Conservation (phyloP, 345 rosid genomes). For the Brassica juncea region DNA sequence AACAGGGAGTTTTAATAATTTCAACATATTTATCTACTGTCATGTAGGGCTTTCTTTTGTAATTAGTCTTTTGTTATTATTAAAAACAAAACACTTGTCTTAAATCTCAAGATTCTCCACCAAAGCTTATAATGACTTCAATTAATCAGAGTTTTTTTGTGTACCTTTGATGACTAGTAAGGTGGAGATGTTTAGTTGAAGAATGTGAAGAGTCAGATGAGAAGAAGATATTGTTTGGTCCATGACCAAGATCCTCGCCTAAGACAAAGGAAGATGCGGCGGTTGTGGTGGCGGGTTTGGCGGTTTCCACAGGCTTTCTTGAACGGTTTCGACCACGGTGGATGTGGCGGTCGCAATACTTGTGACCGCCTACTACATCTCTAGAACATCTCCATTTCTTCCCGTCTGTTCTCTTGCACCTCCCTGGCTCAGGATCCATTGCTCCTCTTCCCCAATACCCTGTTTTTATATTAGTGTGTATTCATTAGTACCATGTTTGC, state of each 20-base stretch:
- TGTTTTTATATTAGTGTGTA: background rate
- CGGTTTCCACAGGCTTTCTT: constrained; percentile 98
- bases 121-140: constrained; percentile 17
- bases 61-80: background rate
- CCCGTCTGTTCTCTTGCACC: constrained; percentile 85
- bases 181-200: constrained; percentile 35
- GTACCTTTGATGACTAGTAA: constrained; percentile 38
- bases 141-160: background rate
- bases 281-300: constrained; percentile 9
- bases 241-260: constrained; percentile 30
- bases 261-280: constrained; percentile 31
- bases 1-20: background rate
- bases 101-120: background rate
- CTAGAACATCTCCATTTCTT: constrained; percentile 97
- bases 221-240: constrained; percentile 31
- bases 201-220: constrained; percentile 27
- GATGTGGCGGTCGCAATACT: constrained; percentile 97
- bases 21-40: background rate
- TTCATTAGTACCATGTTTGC: background rate
- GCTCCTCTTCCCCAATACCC: constrained; percentile 60
- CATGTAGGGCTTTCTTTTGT: background rate
- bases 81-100: background rate
- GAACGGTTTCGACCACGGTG: constrained; percentile 99
- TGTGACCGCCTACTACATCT: constrained; percentile 75
- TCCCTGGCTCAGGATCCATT: constrained; percentile 80